Base-by-base conservation (phyloP, 345 rosid species). In the Limnanthes douglasii region DNA sequence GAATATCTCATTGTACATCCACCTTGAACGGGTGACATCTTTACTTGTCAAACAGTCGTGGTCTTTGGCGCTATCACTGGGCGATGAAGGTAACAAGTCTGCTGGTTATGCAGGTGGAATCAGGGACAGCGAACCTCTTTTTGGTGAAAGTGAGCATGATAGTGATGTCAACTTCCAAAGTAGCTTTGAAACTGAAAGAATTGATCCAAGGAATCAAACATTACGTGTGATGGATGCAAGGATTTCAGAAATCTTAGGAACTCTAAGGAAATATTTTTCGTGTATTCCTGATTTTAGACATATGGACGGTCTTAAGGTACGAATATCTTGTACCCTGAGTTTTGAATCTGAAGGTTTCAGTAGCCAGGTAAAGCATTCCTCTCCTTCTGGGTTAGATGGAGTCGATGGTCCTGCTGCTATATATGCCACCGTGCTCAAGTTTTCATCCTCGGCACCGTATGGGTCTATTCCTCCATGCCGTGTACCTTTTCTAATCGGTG, bases 401-500 rank as follows among this genome's bases (percentile, higher is more conserved):
- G 35, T 50, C 6, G 74, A 73, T 53, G 43, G 66, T 16, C 64
- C 74, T 62, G 83, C 86, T 22, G 94, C 95, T 7, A 41, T 90
- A 20, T 90, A 72, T 36, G 92, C 94, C 1, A 84, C 75, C n/a
- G 77, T 83, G 49, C 78, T 83, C 40, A 84, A 66, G 48, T 79
- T 90, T 64, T 79, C 94, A 43, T 79, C 98, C 25, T 60, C 79
- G 2, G 84, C 95, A 21, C 79, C 84, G 8, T 90, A 79, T 45
- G 94, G 94, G 23, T 62, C 86, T 53, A 83, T 90, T 52, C 75
- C 78, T 20, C 54, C 71, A 6, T 58, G 68, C 53, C 94, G 54
- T 37, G 60, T 88, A 60, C 97, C 97, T 29, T 79, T 83, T 60
- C 95, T 88, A 48, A 67, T 70, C 8, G 94, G 95, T 22, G 83